Base-by-base conservation (phyloP, 345 rosid species). In the Microcos paniculata region DNA sequence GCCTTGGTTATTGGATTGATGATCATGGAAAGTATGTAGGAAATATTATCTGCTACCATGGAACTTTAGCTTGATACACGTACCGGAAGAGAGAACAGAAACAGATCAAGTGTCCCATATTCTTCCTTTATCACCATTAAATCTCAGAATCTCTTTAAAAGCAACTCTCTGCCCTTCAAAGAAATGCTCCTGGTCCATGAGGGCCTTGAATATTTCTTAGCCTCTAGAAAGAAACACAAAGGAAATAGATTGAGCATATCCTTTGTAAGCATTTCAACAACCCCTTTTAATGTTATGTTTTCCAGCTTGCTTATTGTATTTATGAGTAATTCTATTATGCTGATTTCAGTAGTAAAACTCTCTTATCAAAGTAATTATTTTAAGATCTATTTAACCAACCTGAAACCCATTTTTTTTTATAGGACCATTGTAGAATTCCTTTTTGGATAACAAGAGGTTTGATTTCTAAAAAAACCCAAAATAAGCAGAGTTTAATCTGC, bases 121-220 rank as follows among this genome's bases (percentile, higher is more conserved):
- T 59, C 67, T 62, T 62, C 24, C 12, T 62, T 62, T 62, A 18
- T 24, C 45, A 16, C 67, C 67, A 62, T 62, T 62, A 33, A 33
- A 62, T 2, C 14, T 19, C 67, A 16, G 67, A 62, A 62, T 18
- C 67, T 42, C 67, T 62, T 62, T 62, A 1, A 24, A 62, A 62
- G 4, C 24, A 62, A 62, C 33, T 33, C 14, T 62, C 67, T 24
- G 33, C 67, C 67, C 67, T 62, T 33, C 45, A 62, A 62, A 14
- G 31, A 62, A 62, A 62, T 33, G 45, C 45, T 62, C 14, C 24
- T 33, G 67, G 67, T 13, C 67, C 45, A 62, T 31, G 43, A 62
- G 43, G 66, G 66, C 67, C 43, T 35, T 62, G 18, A 33, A 62
- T 62, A 42, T 62, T 31, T 62, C 66, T 31, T 62, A 31, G 66